Evolutionary conservation across 768 basidiomycete species (phyloP).

Genomic region (Mycena metata): DNA sequence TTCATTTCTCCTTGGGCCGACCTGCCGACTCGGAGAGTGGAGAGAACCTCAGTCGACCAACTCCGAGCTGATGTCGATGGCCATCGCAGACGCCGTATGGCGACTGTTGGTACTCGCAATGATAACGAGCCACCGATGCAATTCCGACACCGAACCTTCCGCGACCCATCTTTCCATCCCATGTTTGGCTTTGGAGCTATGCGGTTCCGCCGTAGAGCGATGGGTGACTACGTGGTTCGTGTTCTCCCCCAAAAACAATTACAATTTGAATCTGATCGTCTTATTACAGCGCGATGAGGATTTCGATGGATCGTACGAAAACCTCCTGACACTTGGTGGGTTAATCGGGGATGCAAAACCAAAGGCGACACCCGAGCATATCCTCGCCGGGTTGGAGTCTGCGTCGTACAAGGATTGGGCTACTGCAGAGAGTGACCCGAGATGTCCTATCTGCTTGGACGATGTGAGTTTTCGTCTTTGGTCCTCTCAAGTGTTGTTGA

Average conservation of each 20-base stretch:
- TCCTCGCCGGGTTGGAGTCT: conserved; percentile 71
- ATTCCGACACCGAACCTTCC: conserved; percentile 23
- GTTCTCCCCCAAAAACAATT: conserved; percentile 2
- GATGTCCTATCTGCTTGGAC: conserved; percentile 89
- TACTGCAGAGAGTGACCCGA: conserved; percentile 72
- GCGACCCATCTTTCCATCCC: conserved; percentile 23
- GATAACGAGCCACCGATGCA: conserved; percentile 12
- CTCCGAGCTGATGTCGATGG: conserved; percentile 12
- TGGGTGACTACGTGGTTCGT: conserved; percentile 64
- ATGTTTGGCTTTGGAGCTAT: conserved; percentile 34
- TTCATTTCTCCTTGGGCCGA: conserved; percentile 39
- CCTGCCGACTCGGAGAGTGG: conserved; percentile 21
- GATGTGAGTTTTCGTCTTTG: conserved; percentile 68
- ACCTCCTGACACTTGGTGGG: conserved; percentile 67
- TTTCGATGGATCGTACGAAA: conserved; percentile 83
- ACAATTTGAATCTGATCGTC: conserved; percentile 15
- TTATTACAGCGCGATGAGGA: conserved; percentile 77
- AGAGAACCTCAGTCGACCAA: neutral
- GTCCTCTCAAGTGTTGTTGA: conserved; percentile 27
- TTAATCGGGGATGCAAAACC: conserved; percentile 79
- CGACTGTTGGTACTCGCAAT: neutral
- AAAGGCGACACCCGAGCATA: conserved; percentile 70
- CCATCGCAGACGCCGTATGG: conserved; percentile 18
- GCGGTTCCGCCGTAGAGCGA: conserved; percentile 39
- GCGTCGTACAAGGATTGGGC: conserved; percentile 79